phyloP scores from a whole-genome alignment of 495 filamentous ascomycete species.

The Penicillium silybi region DNA sequence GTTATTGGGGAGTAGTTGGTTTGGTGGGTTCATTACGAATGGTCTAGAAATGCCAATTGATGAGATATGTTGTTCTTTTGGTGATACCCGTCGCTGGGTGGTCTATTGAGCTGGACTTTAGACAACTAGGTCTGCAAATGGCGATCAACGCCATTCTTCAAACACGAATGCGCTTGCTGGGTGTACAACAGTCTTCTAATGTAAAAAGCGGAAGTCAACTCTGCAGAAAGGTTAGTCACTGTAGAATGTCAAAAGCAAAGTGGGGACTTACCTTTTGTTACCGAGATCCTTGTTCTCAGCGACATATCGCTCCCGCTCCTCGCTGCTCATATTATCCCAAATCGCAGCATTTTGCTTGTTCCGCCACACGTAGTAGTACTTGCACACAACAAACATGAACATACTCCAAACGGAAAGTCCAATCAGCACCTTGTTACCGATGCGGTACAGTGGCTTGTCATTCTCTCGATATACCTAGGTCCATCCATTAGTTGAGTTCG shows the following conservation, averaged over 20 bases:
- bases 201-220: slow-evolving; percentile 52
- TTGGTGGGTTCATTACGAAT: background rate
- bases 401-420: slow-evolving; percentile 52
- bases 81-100: background rate
- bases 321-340: slow-evolving; percentile 58
- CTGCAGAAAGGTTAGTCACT: slow-evolving; percentile 20
- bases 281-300: slow-evolving; percentile 61
- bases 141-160: background rate
- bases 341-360: slow-evolving; percentile 50
- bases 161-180: background rate
- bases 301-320: slow-evolving; percentile 61
- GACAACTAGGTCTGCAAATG: background rate
- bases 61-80: background rate
- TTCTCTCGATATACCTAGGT: slow-evolving; percentile 57
- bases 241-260: background rate
- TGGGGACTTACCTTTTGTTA: slow-evolving; percentile 56
- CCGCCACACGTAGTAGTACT: slow-evolving; percentile 59
- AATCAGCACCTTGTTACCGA: slow-evolving; percentile 63
- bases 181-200: slow-evolving; percentile 24
- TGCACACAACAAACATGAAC: slow-evolving; percentile 51
- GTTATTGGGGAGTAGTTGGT: slow-evolving; percentile 68
- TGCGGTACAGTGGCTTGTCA: slow-evolving; percentile 63
- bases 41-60: too few relatives aligned
- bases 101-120: background rate
- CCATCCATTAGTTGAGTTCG: background rate